Conservation (phyloP, 108 stramenopile species). For the Pinguiococcus pyrenoidosus region DNA sequence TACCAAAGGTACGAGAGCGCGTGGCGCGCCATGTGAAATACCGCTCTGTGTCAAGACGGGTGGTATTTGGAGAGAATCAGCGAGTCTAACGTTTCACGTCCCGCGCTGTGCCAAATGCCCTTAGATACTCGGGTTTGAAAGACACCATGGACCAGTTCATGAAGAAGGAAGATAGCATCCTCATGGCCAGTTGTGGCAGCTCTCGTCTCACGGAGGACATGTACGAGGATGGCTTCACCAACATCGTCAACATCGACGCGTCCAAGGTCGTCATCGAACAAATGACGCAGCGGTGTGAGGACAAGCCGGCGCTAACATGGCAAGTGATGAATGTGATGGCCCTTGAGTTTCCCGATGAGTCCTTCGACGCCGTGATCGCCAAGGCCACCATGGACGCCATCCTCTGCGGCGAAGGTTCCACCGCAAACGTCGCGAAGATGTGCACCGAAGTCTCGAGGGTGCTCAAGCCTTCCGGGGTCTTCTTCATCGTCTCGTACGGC, state of each 20-base stretch:
- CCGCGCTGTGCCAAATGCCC: not conserved
- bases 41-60: not conserved
- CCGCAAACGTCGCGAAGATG: constrained; percentile 56
- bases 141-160: constrained; percentile 35
- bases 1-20: constrained; percentile 54
- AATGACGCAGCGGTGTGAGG: constrained; percentile 47
- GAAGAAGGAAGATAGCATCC: constrained; percentile 44
- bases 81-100: constrained; percentile 2
- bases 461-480: constrained; percentile 48
- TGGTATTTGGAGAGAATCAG: not conserved
- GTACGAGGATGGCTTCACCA: constrained; percentile 43
- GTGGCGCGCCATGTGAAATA: constrained; percentile 11
- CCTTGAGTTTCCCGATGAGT: constrained; percentile 48
- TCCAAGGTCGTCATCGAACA: constrained; percentile 47
- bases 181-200: constrained; percentile 48
- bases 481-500: constrained; percentile 50
- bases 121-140: constrained; percentile 29
- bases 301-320: constrained; percentile 45
- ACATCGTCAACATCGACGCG: constrained; percentile 47
- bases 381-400: constrained; percentile 54
- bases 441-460: constrained; percentile 46
- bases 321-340: constrained; percentile 38
- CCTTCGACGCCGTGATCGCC: constrained; percentile 49
- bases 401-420: constrained; percentile 52
- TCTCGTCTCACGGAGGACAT: constrained; percentile 41